Evolutionary conservation across 192 early-diverging fungal genomes (phyloP).

Genomic region (Gaertneriomyces sp.): DNA sequence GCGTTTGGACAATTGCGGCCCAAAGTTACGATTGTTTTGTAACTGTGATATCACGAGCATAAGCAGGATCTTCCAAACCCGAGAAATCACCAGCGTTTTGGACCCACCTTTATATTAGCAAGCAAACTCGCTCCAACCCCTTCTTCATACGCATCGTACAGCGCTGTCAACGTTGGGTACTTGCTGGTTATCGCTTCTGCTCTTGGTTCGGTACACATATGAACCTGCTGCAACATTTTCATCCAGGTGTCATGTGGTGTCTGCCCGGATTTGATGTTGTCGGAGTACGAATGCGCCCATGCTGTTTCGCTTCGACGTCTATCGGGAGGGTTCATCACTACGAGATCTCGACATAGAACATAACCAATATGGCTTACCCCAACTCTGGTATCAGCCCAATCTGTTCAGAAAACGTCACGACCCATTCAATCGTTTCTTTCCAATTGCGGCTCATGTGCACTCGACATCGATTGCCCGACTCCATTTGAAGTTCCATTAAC

Average conservation of each 20-base stretch:
- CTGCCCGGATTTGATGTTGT: constrained; percentile 32
- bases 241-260: constrained; percentile 25
- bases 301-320: constrained; percentile 28
- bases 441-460: constrained; percentile 12
- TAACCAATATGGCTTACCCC: constrained; percentile 10
- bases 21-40: constrained; percentile 12
- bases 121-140: constrained; percentile 8
- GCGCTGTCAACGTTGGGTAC: constrained; percentile 16
- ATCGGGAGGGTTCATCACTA: neutral
- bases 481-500: constrained; percentile 23
- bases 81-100: too few species aligned
- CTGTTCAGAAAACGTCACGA: constrained; percentile 29
- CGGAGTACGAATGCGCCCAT: constrained; percentile 26
- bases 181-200: constrained; percentile 17
- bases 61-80: too few species aligned
- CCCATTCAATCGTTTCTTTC: constrained; percentile 25
- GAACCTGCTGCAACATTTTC: constrained; percentile 33
- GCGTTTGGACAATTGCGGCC: constrained; percentile 25
- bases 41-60: too few species aligned
- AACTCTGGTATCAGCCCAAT: constrained; percentile 31
- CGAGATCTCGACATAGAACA: neutral
- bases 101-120: constrained; percentile 19
- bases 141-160: constrained; percentile 14
- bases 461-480: neutral
- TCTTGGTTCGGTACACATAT: constrained; percentile 6